Evolutionary conservation across 495 filamentous ascomycete species (phyloP), one percentile per base, ranked within the genome.

Genomic region (Penicillium cosmopolitanum): DNA sequence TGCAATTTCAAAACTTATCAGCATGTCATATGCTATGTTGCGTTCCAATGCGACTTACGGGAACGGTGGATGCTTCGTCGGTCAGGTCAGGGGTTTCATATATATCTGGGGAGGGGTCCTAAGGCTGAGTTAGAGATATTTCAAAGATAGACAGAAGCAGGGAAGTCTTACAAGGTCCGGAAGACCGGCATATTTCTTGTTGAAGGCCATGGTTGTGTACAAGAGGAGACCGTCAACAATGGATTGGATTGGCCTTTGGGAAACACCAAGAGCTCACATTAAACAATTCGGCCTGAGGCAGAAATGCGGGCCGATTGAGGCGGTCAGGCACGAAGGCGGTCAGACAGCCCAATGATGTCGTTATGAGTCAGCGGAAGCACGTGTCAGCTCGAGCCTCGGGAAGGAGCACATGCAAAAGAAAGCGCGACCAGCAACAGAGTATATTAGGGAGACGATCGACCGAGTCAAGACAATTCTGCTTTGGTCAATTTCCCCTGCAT

Each of bases 1-100:
- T 92, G 52, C 4, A 40, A 0, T 36, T 31, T 2, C 7, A 50
- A 28, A 18, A 12, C 3, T 51, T 21, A 13, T 42, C 10, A 35
- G 31, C 46, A 38, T 54, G 33, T 43, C 18, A 10, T 21, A 33
- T 8, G 1, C 6, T 5, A 55, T 15, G 6, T 18, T 33, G 50
- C 25, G 35, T 13, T 53, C 51, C 36, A 58, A 53, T 63, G 57
- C 59, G 58, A 73, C 66, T 67, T 56, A 96, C 91, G 33, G 85
- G 91, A 57, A 91, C 70, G 38, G 93, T 97, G 28, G 92, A 96
- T 52, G 82, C 87, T 69, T 95, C 93, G 66, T 97, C 91, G 23
- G 85, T 91, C 63, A 96, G 78, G 58, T 95, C 92, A 66, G 93
- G 93, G 48, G 93, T 97, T 77, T 96, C 93, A 77, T 97, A 97